Evolutionary conservation across 306 rosid genomes (phyloP), one percentile per base, ranked within the genome.

Genomic region (Fragaria nilgerrensis): DNA sequence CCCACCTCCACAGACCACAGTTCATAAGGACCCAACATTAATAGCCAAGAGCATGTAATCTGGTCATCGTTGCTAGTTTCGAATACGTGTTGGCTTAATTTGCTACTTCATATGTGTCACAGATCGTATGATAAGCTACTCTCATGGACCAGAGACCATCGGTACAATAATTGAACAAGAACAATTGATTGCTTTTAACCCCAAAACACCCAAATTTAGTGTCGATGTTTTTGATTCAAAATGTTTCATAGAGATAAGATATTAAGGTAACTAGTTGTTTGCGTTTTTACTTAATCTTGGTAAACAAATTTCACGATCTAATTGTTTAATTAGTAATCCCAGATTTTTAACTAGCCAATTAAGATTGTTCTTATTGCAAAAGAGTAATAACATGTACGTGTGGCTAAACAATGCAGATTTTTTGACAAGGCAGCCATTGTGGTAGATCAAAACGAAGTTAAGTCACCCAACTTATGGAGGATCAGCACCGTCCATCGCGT

Each of bases 361-460:
- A 56, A 56, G 23, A 15, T 50, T 17, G 22, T 50, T 17, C 9
- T 53, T 20, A 7, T 20, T 19, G 59, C 59, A 53, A 53, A 50
- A 16, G 56, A 50, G 27, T 7, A 20, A 8, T 29, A 62, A 34
- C 16, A 37, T 39, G 39, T 32, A 5, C 11, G 2, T 14, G 68
- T 32, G 45, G 16, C 25, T 2, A 29, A 3, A 61, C 12, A 44
- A 45, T 76, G 77, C 81, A 95, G 98, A 71, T 90, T 90, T 84
- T 69, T 95, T 56, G 99, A 95, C 86, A 95, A 92, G 82, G 97
- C 97, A 61, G 93, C 97, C 17, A 84, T 85, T 0, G 85, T 86
- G 37, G 86, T 76, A 0, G 92, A 89, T 78, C 87, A 84, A 82
- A 96, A 92, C 58, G 75, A 81, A 11, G 61, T 73, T 3, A 84